These are phyloP conservation scores for Tetrapisispora arboricola DNA, from an alignment of 805 yeast genomes.

Conservation along the genomic window DNA sequence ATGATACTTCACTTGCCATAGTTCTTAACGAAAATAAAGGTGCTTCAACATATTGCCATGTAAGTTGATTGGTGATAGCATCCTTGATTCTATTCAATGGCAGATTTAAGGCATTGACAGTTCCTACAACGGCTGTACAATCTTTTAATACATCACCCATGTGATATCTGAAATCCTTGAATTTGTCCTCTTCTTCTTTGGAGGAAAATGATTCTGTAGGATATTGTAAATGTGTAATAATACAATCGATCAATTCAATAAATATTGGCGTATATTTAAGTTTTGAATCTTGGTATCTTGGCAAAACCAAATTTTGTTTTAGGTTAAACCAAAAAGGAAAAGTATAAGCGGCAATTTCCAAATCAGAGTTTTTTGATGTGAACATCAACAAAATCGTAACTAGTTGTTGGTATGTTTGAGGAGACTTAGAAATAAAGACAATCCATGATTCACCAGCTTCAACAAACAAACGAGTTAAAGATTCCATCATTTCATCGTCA, in stretches of 20 bases:
- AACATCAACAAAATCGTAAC: constrained; percentile 65
- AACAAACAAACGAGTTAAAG: constrained; percentile 66
- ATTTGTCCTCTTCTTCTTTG: constrained; percentile 85
- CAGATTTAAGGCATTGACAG: constrained; percentile 54
- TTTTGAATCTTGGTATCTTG: constrained; percentile 24
- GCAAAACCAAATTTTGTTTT: constrained; percentile 45
- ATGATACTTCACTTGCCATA: constrained; percentile 84
- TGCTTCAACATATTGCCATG: constrained; percentile 87
- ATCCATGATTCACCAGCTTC: constrained; percentile 97
- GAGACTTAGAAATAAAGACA: constrained; percentile 64
- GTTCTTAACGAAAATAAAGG: constrained; percentile 82
- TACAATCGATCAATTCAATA: constrained; percentile 23
- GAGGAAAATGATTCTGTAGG: constrained; percentile 54
- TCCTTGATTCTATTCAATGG: constrained; percentile 54
- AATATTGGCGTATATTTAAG: constrained; percentile 16
- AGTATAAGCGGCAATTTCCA: constrained; percentile 82
- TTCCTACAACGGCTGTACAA: constrained; percentile 85
- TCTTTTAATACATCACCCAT: constrained; percentile 97
- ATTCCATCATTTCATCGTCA: constrained; percentile 50
- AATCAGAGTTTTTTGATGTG: constrained; percentile 65
- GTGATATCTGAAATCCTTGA: constrained; percentile 87
- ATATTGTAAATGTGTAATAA: constrained; percentile 61
- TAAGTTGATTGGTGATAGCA: constrained; percentile 23
- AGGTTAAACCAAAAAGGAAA: constrained; percentile 86
- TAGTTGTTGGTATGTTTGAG: constrained; percentile 58